Evolutionary conservation across 257 asterid species (phyloP).

Genomic region (Fraxinus excelsior): DNA sequence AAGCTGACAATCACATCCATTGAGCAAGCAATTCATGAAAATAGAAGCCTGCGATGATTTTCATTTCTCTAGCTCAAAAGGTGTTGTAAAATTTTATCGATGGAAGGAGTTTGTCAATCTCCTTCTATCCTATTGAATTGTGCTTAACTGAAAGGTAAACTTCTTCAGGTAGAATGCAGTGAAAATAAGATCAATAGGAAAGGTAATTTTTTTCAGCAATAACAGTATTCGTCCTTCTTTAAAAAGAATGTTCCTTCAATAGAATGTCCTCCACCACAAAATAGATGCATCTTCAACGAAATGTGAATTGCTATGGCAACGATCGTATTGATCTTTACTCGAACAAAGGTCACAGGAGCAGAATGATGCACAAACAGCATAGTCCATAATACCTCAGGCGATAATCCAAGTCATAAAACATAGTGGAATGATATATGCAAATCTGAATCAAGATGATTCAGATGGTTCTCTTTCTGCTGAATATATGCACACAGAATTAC

Average conservation of each 20-base stretch:
- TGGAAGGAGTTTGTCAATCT: not conserved
- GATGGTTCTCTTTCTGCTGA: not conserved
- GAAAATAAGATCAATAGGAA: not conserved
- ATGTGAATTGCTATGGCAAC: not conserved
- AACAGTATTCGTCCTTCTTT: not conserved
- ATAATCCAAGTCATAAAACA: not conserved
- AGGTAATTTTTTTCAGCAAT: not conserved
- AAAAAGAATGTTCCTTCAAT: not conserved
- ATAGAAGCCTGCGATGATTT: constrained; percentile 7
- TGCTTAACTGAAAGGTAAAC: not conserved
- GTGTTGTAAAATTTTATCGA: not conserved
- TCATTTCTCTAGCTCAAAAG: not conserved
- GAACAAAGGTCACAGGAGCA: not conserved
- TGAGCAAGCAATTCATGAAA: not conserved
- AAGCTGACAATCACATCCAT: constrained; percentile 13
- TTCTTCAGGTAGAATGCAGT: not conserved
- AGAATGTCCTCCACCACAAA: not conserved
- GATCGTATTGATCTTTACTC: not conserved
- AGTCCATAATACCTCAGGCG: not conserved
- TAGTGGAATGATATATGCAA: not conserved
- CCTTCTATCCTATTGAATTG: not conserved
- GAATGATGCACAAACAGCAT: not conserved
- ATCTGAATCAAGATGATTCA: not conserved
- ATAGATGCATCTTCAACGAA: not conserved
- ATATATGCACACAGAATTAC: not conserved